Base-by-base conservation (phyloP, 1,284 basidiomycete genomes). In the Bjerkandera adusta region DNA sequence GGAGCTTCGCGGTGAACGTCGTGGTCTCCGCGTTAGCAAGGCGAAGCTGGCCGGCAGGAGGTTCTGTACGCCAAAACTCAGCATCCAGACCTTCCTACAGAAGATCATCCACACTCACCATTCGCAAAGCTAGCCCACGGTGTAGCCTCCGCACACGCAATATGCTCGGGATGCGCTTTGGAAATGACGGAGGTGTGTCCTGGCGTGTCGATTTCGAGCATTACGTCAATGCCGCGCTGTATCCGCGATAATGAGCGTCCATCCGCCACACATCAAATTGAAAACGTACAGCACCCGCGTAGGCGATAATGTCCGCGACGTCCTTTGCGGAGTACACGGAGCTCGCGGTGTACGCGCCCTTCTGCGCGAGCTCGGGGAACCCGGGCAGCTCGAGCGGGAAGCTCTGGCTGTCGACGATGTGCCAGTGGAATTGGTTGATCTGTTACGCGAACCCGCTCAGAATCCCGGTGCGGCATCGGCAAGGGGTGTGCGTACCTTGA, bases 351-450 rank as follows among this genome's bases (percentile, higher is more conserved):
- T 93, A 93, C 4, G 90, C 85, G n/a, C 86, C 90, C 16, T 76
- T 73, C 16, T 64, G 56, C 0, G 86, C 69, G 2, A 94, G 68
- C 47, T 85, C 76, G 2, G 76, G 72, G 61, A 79, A 84, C 5
- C 75, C 77, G 3, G 80, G 74, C 25, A 91, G 65, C 25, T 76
- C 69, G 13, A 92, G 70, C 0, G 90, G 89, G 73, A 89, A 94
- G 49, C 81, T 83, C 62, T 86, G 82, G 54, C 77, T 78, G 62
- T 86, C 83, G 27, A 85, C 84, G 42, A 88, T 74, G 59, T 92
- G 89, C 89, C 87, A 90, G 62, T 92, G 88, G 66, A 91, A 82
- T 22, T 77, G 77, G 61, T 80, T 87, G 49, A 87, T 72, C 77
- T 84, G 45, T 13, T 30, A 16, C 7, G 29, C 26, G 8, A n/a